These are phyloP conservation scores for Tricholoma furcatifolium DNA, from an alignment of 768 basidiomycete species.

Conservation along the genomic window DNA sequence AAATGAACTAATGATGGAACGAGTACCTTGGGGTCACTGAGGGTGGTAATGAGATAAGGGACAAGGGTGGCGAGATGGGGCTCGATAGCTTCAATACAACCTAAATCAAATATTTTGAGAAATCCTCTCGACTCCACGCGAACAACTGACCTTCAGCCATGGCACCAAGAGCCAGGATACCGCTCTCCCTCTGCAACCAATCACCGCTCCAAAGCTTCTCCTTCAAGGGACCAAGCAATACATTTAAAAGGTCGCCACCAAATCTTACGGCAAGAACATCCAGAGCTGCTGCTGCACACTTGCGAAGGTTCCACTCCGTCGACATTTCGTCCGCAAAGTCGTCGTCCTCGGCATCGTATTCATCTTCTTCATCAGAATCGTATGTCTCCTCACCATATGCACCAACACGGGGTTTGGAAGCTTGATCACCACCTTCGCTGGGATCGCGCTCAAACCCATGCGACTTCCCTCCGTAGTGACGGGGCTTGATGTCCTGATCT, in stretches of 20 bases:
- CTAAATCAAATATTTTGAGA: conserved; percentile 36
- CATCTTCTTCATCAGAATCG: conserved; percentile 86
- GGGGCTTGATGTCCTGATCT: conserved; percentile 94
- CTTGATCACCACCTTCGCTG: conserved; percentile 30
- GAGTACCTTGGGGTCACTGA: conserved; percentile 88
- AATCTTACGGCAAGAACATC: conserved; percentile 97
- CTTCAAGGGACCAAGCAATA: conserved; percentile 86
- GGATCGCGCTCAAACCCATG: conserved; percentile 83
- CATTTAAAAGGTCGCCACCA: conserved; percentile 82
- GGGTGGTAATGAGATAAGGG: conserved; percentile 87
- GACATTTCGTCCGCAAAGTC: conserved; percentile 97
- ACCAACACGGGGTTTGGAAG: conserved; percentile 45
- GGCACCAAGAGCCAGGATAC: conserved; percentile 92
- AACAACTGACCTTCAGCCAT: conserved; percentile 87
- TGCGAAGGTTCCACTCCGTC: conserved; percentile 98
- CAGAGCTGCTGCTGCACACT: conserved; percentile 96
- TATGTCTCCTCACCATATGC: conserved; percentile 81
- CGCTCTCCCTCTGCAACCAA: conserved; percentile 95
- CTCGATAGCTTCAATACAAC: conserved; percentile 94
- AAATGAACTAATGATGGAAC: conserved; percentile 4
- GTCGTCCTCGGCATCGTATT: conserved; percentile 83
- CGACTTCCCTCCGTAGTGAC: conserved; percentile 82
- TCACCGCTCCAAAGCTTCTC: conserved; percentile 90
- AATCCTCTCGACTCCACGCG: neutral
- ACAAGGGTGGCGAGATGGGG: conserved; percentile 92